Percentiles rank a stretch among this genome's conserved stretches.
These are phyloP conservation scores for Aspergillus clavatus DNA, from an alignment of 2,329 filamentous ascomycete genomes.

Conservation along the genomic window DNA sequence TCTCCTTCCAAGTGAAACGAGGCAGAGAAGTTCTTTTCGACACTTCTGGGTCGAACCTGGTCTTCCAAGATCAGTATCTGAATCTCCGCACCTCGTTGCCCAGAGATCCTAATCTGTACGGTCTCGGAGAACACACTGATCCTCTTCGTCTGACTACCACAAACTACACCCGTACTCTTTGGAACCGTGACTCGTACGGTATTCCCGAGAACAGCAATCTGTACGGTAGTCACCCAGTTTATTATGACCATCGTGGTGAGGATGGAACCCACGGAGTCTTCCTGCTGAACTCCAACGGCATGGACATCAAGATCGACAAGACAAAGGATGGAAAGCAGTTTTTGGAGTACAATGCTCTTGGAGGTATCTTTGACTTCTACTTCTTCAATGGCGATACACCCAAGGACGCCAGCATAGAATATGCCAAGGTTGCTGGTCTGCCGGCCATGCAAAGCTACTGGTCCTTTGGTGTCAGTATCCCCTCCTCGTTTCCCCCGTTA, in stretches of 20 bases:
- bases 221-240: conserved; percentile 71
- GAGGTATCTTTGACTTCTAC: conserved; percentile 70
- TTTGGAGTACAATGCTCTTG: conserved; percentile 73
- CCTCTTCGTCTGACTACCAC: conserved; percentile 63
- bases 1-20: conserved; percentile 59
- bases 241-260: conserved; percentile 63
- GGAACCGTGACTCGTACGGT: conserved; percentile 62
- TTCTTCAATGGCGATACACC: conserved; percentile 58
- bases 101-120: conserved; percentile 65
- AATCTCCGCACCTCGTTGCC: conserved; percentile 67
- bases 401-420: conserved; percentile 55
- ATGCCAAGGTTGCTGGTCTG: conserved; percentile 52
- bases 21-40: conserved; percentile 55
- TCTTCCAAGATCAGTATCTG: conserved; percentile 76
- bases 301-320: conserved; percentile 71
- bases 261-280: conserved; percentile 61
- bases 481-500: neutral
- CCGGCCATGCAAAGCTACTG: conserved; percentile 63
- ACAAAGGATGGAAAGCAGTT: conserved; percentile 58
- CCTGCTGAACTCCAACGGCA: conserved; percentile 67
- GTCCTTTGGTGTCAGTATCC: conserved; percentile 49
- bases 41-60: conserved; percentile 59
- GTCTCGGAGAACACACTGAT: conserved; percentile 73
- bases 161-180: conserved; percentile 66
- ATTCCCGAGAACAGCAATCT: conserved; percentile 61